phyloP scores from a whole-genome alignment of 306 rosid species.

The Alnus rubra region DNA sequence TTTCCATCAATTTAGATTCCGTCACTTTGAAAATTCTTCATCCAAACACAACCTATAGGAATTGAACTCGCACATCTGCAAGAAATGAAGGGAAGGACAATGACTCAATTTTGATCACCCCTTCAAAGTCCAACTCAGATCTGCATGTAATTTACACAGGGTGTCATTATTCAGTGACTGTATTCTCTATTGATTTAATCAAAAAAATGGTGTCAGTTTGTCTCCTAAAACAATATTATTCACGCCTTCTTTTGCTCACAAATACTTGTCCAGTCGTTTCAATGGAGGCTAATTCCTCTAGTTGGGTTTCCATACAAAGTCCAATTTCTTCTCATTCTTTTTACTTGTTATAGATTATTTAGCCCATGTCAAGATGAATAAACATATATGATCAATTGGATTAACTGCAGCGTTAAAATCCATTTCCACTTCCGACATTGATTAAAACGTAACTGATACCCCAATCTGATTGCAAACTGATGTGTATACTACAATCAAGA shows the following conservation, averaged over 20 bases:
- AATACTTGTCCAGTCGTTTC: background rate
- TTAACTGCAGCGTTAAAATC: background rate
- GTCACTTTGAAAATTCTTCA: background rate
- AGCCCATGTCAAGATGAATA: background rate
- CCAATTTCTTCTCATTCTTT: background rate
- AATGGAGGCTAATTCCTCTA: background rate
- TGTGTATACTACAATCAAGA: background rate
- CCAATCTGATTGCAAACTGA: background rate
- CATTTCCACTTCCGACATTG: background rate
- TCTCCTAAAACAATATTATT: background rate
- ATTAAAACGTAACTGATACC: background rate
- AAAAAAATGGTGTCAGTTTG: background rate
- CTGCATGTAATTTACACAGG: background rate
- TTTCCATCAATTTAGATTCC: background rate
- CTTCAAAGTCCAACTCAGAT: slow-evolving; percentile 2
- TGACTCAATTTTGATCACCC: background rate
- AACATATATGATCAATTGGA: background rate
- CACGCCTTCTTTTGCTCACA: no score
- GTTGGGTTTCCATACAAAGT: background rate
- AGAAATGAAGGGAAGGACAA: background rate
- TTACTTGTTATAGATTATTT: background rate
- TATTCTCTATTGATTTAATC: background rate
- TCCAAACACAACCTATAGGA: background rate
- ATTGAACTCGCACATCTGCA: background rate
- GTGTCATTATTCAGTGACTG: background rate